phyloP scores from a whole-genome alignment of 1,284 basidiomycete genomes.

The Pterula multifida region DNA sequence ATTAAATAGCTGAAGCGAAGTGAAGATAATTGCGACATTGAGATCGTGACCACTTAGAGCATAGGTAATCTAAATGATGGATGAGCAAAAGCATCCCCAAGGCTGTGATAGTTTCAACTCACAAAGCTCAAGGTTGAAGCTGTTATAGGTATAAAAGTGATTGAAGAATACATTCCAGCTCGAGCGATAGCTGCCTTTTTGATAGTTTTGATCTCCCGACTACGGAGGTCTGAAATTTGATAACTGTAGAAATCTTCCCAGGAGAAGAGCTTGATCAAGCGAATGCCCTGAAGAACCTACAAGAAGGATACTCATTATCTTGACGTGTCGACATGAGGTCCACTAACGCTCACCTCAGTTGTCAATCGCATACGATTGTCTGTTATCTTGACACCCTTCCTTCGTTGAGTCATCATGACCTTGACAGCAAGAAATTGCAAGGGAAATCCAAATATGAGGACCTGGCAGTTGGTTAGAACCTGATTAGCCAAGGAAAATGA shows the following conservation, averaged over 20 bases:
- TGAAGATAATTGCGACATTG: conserved; percentile 62
- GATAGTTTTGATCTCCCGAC: conserved; percentile 27
- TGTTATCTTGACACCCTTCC: conserved; percentile 59
- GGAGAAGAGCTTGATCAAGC: conserved; percentile 48
- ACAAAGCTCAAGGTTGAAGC: conserved; percentile 50
- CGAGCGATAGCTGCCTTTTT: conserved; percentile 17
- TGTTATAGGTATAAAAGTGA: conserved; percentile 45
- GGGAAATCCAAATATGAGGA: conserved; percentile 49
- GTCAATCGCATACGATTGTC: conserved; percentile 52
- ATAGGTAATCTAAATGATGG: conserved; percentile 47
- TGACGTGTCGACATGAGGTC: not conserved
- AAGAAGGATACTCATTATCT: not conserved
- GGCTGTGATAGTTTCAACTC: conserved; percentile 11
- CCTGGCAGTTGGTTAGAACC: conserved; percentile 15
- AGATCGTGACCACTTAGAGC: conserved; percentile 51
- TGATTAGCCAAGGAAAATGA: conserved; percentile 19
- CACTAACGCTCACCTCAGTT: conserved; percentile 34
- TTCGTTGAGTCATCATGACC: conserved; percentile 53
- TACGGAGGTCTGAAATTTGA: conserved; percentile 30
- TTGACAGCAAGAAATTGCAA: conserved; percentile 51
- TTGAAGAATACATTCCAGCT: conserved; percentile 23
- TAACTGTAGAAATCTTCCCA: conserved; percentile 54
- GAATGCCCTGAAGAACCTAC: conserved; percentile 53
- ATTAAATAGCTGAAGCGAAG: conserved; percentile 65
- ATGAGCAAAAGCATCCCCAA: not conserved